phyloP scores from a whole-genome alignment of 2,329 filamentous ascomycete genomes.

The Colletotrichum sp. region DNA sequence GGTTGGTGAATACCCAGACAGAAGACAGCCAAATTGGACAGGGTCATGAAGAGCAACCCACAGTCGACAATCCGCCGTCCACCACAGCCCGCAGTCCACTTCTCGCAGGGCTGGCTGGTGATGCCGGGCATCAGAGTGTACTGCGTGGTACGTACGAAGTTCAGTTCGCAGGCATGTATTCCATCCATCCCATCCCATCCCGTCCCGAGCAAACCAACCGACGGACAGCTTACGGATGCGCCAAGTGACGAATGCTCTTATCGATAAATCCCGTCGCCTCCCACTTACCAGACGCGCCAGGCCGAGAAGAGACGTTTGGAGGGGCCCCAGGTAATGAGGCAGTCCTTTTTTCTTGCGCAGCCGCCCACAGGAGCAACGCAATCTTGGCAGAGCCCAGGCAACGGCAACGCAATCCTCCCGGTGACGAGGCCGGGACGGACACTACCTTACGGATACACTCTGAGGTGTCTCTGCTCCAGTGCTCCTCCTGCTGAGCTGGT shows the following conservation, averaged over 20 bases:
- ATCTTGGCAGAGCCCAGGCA: slow-evolving; percentile 9
- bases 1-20: background rate
- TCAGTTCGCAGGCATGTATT: background rate
- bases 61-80: background rate
- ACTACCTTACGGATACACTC: background rate
- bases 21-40: background rate
- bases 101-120: background rate
- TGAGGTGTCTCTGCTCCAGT: background rate
- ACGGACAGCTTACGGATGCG: background rate
- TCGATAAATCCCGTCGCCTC: slow-evolving; percentile 2
- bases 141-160: too few relatives aligned
- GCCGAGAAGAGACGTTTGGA: background rate
- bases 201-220: background rate
- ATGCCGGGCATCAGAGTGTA: background rate
- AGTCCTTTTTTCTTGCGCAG: background rate
- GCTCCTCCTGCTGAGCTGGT: background rate
- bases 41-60: background rate
- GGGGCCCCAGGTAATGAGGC: background rate
- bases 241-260: background rate
- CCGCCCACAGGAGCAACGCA: slow-evolving; percentile 1
- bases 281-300: slow-evolving; percentile 12
- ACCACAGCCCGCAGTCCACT: background rate
- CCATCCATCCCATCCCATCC: background rate
- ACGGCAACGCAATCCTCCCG: slow-evolving; percentile 3
- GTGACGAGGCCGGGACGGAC: background rate